Conservation (phyloP, 768 basidiomycete species). For the Grammothele lineata region DNA sequence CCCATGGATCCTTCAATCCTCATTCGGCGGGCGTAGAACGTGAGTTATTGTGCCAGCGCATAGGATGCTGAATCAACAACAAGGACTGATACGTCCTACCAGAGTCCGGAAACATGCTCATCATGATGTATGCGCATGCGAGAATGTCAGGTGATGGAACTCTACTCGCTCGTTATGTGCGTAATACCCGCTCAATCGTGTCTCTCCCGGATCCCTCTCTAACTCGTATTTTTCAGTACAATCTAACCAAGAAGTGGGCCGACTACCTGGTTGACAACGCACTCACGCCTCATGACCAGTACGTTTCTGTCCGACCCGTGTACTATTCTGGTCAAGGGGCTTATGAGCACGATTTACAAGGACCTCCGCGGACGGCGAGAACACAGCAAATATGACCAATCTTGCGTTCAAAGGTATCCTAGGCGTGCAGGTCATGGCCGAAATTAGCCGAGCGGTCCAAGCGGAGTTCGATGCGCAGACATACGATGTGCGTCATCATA, state of each 20-base stretch:
- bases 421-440: conserved; percentile 29
- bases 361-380: too few species aligned
- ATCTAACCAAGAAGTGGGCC: conserved; percentile 20
- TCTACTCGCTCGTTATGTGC: conserved; percentile 6
- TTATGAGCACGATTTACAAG: too few species aligned
- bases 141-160: conserved; percentile 20
- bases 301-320: not conserved
- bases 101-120: conserved; percentile 29
- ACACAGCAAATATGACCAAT: conserved; percentile 54
- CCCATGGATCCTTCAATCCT: too few species aligned
- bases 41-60: too few species aligned
- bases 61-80: too few species aligned
- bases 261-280: conserved; percentile 24
- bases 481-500: not conserved
- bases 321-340: too few species aligned
- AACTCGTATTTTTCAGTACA: conserved; percentile 13
- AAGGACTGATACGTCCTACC: not conserved
- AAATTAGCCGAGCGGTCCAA: not conserved
- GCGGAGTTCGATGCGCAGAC: conserved; percentile 50
- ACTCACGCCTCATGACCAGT: too few species aligned
- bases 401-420: conserved; percentile 57
- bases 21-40: too few species aligned
- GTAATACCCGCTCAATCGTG: too few species aligned
- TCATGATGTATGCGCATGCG: conserved; percentile 22
- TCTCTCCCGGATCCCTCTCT: not conserved